Evolutionary conservation across 805 yeast genomes (phyloP).

Genomic region (Starmerella gropengiesseri): DNA sequence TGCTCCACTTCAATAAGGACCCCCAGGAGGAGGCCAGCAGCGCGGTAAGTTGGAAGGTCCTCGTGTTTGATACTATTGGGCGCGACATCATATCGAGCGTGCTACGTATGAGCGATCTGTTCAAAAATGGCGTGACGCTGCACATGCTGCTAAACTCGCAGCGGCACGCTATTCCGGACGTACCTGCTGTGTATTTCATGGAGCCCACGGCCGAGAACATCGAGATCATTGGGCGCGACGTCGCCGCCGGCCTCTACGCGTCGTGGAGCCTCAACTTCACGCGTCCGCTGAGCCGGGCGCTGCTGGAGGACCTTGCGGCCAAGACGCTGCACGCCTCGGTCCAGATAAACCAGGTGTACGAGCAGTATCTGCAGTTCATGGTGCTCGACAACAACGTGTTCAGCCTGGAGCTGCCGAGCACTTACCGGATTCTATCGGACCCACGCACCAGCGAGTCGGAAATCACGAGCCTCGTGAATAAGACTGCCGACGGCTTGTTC

Average conservation of each 20-base stretch:
- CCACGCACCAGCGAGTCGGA: slow-evolving; percentile 65
- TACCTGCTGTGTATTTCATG: slow-evolving; percentile 86
- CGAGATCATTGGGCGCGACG: slow-evolving; percentile 55
- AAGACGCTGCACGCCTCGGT: slow-evolving; percentile 60
- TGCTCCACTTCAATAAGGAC: slow-evolving; percentile 72
- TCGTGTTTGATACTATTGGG: slow-evolving; percentile 69
- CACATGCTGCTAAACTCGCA: slow-evolving; percentile 63
- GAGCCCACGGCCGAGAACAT: slow-evolving; percentile 77
- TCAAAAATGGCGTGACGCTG: slow-evolving; percentile 84
- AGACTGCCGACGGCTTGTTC: slow-evolving; percentile 69
- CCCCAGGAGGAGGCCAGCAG: slow-evolving; percentile 26
- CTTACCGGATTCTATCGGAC: slow-evolving; percentile 58
- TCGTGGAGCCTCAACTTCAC: slow-evolving; percentile 78
- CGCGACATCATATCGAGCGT: slow-evolving; percentile 83
- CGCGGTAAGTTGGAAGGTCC: slow-evolving; percentile 62
- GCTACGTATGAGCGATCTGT: slow-evolving; percentile 80
- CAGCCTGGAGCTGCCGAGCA: slow-evolving; percentile 55
- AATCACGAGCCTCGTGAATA: slow-evolving; percentile 56
- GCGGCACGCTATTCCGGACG: slow-evolving; percentile 83
- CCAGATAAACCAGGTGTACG: slow-evolving; percentile 77
- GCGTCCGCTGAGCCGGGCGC: slow-evolving; percentile 60
- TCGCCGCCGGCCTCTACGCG: slow-evolving; percentile 65
- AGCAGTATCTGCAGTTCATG: slow-evolving; percentile 82
- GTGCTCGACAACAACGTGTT: slow-evolving; percentile 90
- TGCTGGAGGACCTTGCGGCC: slow-evolving; percentile 79